Base-by-base conservation (phyloP, 2,329 filamentous ascomycete species). In the Colletotrichum ledebouriae region DNA sequence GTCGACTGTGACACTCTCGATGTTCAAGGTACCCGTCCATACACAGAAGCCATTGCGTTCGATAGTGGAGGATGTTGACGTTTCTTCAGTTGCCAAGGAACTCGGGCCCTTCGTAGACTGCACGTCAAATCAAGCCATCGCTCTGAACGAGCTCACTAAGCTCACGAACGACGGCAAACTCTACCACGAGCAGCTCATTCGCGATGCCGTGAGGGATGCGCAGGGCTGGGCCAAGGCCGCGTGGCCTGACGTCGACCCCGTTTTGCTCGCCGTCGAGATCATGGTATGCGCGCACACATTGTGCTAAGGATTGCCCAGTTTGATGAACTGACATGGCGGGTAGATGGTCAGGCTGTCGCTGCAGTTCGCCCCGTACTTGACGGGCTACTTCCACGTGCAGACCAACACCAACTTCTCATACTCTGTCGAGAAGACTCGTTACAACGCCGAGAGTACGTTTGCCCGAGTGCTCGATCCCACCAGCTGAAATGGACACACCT, bases 371-470 rank as follows among this genome's bases (percentile, higher is more conserved):
- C 80, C 82, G 0, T 76, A 86, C 55, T 75, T 89, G 53, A 83
- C 76, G 1, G 86, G 86, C 4, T 83, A 79, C 57, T 80, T 88
- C 0, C 88, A 89, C 72, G 78, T 90, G n/a, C 87, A 89, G 73
- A 87, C 85, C 4, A 89, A 90, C 64, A 86, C 88, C 0, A 83
- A 84, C 60, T 81, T 85, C 58, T 82, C 85, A 0, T 87, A 87
- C 70, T 83, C 83, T 1, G 81, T 79, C 0, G 72, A 79, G 2
- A 83, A 82, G 57, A 89, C 83, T 0, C 74, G 88, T 2, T 74
- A 77, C 3, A 86, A 87, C 70, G 86, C 84, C 5, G 74, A 81
- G 65, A 80, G 87, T 89, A 78, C 62, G 80, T 70, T 12, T 20
- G 29, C 10, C 29, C 1, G 29, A 29, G 29, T 29, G 29, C 29